A percentile compares a stretch with the other conserved stretches of the same genome.
phyloP scores from a whole-genome alignment of 2,329 filamentous ascomycete genomes.

The Pleurostoma richardsiae region DNA sequence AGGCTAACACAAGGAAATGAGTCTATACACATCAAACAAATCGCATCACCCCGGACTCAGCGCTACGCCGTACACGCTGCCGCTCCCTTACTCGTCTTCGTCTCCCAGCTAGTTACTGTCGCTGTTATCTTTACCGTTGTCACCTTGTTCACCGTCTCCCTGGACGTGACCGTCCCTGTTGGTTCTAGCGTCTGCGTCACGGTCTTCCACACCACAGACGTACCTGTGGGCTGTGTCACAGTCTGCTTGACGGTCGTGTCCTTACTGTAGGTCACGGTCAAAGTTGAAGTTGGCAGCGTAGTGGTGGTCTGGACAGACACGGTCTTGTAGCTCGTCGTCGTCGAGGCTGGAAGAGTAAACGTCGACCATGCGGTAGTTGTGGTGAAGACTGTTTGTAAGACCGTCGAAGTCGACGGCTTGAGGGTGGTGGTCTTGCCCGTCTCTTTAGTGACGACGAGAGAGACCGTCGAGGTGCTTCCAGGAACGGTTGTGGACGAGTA shows the following conservation, averaged over 20 bases:
- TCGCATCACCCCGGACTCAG: no score
- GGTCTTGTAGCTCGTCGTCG: no score
- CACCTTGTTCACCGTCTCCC: background rate
- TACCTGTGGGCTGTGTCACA: conserved; percentile 1
- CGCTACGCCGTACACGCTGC: no score
- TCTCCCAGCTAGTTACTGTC: background rate
- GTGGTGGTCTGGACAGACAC: background rate
- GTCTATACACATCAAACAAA: no score
- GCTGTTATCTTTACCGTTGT: background rate
- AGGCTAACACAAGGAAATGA: no score
- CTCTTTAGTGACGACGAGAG: background rate
- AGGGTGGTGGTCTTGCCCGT: no score
- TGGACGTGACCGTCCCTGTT: background rate
- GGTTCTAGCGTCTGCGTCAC: background rate
- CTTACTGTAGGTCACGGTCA: background rate
- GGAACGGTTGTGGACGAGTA: background rate
- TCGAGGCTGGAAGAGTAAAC: no score
- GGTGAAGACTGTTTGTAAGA: no score
- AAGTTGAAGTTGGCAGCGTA: conserved; percentile 1
- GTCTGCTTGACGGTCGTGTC: conserved; percentile 2
- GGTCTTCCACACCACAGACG: background rate
- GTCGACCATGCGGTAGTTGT: no score
- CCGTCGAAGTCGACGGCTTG: no score
- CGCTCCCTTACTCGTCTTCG: background rate
- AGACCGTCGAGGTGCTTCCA: background rate